Base-by-base conservation (phyloP, 768 basidiomycete species). In the Pleurotus citrinopileatus region DNA sequence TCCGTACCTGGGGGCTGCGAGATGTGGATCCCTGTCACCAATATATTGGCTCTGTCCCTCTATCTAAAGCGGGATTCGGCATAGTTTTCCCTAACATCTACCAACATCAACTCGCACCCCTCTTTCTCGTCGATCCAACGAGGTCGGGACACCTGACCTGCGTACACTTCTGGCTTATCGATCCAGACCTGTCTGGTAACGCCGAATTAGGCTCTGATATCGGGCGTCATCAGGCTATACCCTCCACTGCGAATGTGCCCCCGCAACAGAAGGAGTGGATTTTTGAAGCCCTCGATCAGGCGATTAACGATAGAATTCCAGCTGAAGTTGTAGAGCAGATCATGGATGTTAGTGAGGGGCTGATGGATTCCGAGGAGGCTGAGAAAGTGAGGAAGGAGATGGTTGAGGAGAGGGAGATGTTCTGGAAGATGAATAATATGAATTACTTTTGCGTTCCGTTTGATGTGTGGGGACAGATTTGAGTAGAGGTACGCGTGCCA, bases 21-120 rank as follows among this genome's bases (percentile, higher is more conserved):
- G 67, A 78, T 50, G 72, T 73, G 2, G 76, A 78, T 54, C 65
- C 76, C 1, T 77, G 76, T 55, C 74, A 78, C 53, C 80, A 84
- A 62, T 66, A 74, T 57, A 64, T 80, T 32, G 77, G 78, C 15
- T 58, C 67, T 17, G 67, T 74, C 12, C 65, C 69, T 2, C 63
- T 79, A 17, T 63, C 43, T 3, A 23, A 56, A 1, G 45, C 59
- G 13, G 75, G 73, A 4, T 64, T 78, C 28, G 69, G 65, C 29
- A 59, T 82, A 34, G 72, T 73, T 34, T 83, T 79, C 56, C 83
- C 82, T 13, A 84, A 84, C 61, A 75, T 82, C 37, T 83, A 81
- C 63, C 82, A 83, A 59, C 70, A 79, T 52, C 62, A 63, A 7
- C 67, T 74, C 28, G 67, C 74, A 0, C 58, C 72, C 1, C 74